phyloP scores from a whole-genome alignment of 352 stramenopile genomes.

The Bremia lactucae region DNA sequence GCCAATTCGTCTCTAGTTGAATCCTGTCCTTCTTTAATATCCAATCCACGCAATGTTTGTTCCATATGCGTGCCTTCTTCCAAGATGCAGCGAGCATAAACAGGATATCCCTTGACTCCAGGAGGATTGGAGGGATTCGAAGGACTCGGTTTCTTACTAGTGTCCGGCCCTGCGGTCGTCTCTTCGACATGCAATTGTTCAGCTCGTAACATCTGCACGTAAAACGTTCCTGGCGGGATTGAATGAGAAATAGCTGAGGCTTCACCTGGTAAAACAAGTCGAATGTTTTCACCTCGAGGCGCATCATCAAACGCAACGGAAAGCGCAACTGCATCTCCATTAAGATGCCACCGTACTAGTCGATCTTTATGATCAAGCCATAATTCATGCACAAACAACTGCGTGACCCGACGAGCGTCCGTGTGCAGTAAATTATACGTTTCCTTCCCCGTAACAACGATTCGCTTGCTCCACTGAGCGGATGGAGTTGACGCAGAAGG shows the following conservation, averaged over 20 bases:
- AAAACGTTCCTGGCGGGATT: conserved; percentile 68
- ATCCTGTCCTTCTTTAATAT: conserved; percentile 25
- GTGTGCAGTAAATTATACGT: conserved; percentile 63
- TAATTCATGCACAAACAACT: conserved; percentile 78
- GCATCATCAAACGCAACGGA: conserved; percentile 71
- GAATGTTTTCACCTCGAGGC: conserved; percentile 58
- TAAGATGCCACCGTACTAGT: conserved; percentile 77
- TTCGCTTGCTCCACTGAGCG: conserved; percentile 50
- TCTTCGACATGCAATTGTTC: conserved; percentile 51
- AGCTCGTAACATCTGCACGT: conserved; percentile 68
- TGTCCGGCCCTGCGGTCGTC: conserved; percentile 3
- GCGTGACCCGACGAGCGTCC: conserved; percentile 50
- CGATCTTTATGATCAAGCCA: conserved; percentile 80
- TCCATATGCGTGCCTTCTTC: conserved; percentile 71
- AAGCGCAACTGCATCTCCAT: conserved; percentile 67
- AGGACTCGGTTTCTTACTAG: conserved; percentile 9
- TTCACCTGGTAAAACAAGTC: conserved; percentile 66
- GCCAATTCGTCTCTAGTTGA: conserved; percentile 18
- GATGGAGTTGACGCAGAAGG: conserved; percentile 36
- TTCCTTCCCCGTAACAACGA: conserved; percentile 77
- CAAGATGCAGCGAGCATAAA: conserved; percentile 70
- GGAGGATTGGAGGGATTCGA: conserved; percentile 18
- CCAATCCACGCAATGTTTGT: conserved; percentile 56
- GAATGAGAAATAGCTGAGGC: conserved; percentile 59
- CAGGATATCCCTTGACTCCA: conserved; percentile 36